A percentile compares a stretch with the other conserved stretches of the same genome.
Evolutionary conservation across 2,329 filamentous ascomycete species (phyloP).

Genomic region (Leptographium flavum): DNA sequence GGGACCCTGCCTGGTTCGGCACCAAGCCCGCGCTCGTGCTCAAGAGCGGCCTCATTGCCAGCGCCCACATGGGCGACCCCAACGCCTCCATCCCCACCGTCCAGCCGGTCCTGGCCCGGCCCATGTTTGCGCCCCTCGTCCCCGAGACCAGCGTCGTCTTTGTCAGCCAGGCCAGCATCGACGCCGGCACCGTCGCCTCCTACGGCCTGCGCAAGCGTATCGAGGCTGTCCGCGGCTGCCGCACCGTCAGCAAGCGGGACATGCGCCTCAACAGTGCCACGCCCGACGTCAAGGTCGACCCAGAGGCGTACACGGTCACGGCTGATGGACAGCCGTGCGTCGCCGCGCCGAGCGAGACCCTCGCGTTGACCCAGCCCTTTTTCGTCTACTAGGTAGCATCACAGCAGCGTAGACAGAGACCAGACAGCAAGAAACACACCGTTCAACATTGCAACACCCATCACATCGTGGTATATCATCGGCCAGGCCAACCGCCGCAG

Average conservation of each 20-base stretch:
- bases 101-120: constrained; percentile 68
- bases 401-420: too few species aligned
- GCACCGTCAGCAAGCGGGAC: constrained; percentile 63
- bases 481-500: too few species aligned
- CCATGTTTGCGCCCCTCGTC: constrained; percentile 70
- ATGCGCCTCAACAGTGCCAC: constrained; percentile 80
- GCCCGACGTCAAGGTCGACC: constrained; percentile 83
- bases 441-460: too few species aligned
- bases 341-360: constrained; percentile 53
- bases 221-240: constrained; percentile 63
- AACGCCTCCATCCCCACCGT: constrained; percentile 80
- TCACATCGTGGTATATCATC: too few species aligned
- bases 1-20: constrained; percentile 75
- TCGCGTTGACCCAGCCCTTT: constrained; percentile 66
- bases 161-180: constrained; percentile 60
- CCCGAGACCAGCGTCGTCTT: constrained; percentile 66
- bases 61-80: constrained; percentile 72
- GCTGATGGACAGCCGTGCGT: constrained; percentile 64
- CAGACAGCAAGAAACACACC: too few species aligned
- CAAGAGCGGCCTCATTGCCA: constrained; percentile 78
- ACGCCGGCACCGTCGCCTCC: constrained; percentile 47
- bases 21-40: constrained; percentile 70
- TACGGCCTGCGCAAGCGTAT: constrained; percentile 71
- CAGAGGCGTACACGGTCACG: constrained; percentile 78
- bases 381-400: constrained; percentile 61